Evolutionary conservation across 306 rosid species (phyloP).

Genomic region (Cicer cuneatum): DNA sequence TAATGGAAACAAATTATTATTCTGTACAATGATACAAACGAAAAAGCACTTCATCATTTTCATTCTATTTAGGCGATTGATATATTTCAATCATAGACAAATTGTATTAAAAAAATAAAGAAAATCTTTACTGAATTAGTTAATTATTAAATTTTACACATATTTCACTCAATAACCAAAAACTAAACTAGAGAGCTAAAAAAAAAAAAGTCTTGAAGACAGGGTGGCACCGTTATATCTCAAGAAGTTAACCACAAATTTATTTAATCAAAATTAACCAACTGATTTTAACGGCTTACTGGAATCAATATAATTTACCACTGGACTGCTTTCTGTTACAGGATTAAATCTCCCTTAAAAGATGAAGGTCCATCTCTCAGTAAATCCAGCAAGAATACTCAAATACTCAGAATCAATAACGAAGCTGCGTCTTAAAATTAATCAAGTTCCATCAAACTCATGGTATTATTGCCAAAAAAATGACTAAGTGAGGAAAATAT

Average conservation of each 20-base stretch:
- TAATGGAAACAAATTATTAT: no score
- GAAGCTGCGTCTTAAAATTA: conserved; percentile 7
- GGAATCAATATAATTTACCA: neutral
- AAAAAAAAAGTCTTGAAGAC: neutral
- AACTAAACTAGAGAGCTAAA: no score
- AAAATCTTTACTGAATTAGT: no score
- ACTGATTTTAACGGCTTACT: neutral
- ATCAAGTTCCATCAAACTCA: conserved; percentile 12
- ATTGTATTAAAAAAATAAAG: no score
- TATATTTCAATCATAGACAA: no score
- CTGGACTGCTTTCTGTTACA: neutral
- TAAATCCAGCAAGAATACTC: neutral
- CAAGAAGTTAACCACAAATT: neutral
- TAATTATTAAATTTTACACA: no score
- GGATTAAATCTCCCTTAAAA: neutral
- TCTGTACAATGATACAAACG: no score
- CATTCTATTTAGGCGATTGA: no score
- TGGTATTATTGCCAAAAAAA: conserved; percentile 9
- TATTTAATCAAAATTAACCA: neutral
- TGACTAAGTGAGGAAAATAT: neutral
- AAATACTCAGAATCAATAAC: neutral
- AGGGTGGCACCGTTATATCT: neutral
- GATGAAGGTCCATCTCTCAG: neutral
- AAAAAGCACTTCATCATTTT: no score
- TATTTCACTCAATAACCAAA: no score